These are phyloP conservation scores for Whalleya microplaca DNA, from an alignment of 2,329 filamentous ascomycete genomes.

Conservation along the genomic window DNA sequence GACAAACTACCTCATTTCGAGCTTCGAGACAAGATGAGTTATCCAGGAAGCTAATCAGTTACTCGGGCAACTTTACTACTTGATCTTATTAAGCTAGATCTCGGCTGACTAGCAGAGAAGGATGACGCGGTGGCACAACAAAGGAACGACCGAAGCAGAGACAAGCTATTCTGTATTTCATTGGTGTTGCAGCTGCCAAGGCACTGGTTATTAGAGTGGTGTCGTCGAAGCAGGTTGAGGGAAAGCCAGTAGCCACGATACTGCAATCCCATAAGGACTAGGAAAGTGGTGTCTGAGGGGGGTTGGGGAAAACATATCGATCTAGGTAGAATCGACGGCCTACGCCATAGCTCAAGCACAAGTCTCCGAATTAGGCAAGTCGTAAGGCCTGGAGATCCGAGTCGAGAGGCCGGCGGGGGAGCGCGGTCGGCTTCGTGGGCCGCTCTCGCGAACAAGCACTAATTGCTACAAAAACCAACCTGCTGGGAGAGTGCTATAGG, in stretches of 20 bases:
- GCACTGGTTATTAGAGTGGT: not conserved
- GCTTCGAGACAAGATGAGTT: too few species aligned
- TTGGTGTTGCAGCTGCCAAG: not conserved
- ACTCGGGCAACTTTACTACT: too few species aligned
- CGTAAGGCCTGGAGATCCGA: not conserved
- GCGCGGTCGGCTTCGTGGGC: conserved; percentile 17
- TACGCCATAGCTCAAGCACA: not conserved
- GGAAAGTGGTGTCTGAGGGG: not conserved
- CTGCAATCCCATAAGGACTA: not conserved
- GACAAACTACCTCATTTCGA: not conserved
- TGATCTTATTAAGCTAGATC: too few species aligned
- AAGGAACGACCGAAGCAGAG: not conserved
- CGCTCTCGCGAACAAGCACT: conserved; percentile 12
- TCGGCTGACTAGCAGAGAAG: too few species aligned
- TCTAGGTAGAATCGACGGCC: not conserved
- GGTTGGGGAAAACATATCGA: not conserved
- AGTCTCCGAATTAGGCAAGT: not conserved
- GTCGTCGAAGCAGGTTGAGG: not conserved
- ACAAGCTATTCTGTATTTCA: not conserved
- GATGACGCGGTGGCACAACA: not conserved
- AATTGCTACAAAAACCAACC: conserved; percentile 7
- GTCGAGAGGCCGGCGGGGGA: conserved; percentile 3
- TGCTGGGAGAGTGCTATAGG: conserved; percentile 8
- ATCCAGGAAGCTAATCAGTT: too few species aligned
- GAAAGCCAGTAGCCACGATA: not conserved